Conservation (phyloP, 306 rosid genomes). For the Fragaria nilgerrensis region DNA sequence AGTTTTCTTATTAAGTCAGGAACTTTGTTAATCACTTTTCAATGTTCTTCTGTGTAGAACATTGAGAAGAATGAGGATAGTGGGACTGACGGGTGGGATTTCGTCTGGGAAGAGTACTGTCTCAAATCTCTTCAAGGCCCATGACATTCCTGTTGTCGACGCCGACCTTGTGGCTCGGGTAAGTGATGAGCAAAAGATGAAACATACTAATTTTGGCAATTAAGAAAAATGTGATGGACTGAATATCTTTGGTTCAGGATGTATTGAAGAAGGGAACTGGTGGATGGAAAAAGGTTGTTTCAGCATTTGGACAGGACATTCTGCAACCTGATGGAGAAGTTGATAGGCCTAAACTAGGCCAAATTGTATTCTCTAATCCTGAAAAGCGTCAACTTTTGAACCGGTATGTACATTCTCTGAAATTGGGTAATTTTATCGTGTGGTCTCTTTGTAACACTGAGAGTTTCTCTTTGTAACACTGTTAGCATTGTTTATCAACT, state of each 20-base stretch:
- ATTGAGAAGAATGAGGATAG: slow-evolving; percentile 52
- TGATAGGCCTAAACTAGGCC: slow-evolving; percentile 71
- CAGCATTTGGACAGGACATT: slow-evolving; percentile 71
- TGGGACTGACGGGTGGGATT: slow-evolving; percentile 83
- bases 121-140: slow-evolving; percentile 71
- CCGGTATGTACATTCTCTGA: slow-evolving; percentile 33
- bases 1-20: background rate
- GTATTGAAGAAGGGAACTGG: slow-evolving; percentile 65
- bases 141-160: slow-evolving; percentile 67
- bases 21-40: background rate
- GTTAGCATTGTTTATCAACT: background rate
- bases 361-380: slow-evolving; percentile 73
- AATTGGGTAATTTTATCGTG: background rate
- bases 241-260: slow-evolving; percentile 35
- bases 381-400: slow-evolving; percentile 76
- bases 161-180: slow-evolving; percentile 80
- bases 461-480: background rate
- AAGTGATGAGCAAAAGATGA: slow-evolving; percentile 6
- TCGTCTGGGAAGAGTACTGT: slow-evolving; percentile 84
- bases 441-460: background rate
- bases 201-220: background rate
- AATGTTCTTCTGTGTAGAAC: background rate
- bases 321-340: slow-evolving; percentile 68
- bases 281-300: slow-evolving; percentile 74
- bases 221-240: background rate